Evolutionary conservation across 2,329 filamentous ascomycete genomes (phyloP).

Genomic region (Mycosphaerelloides madeirae): DNA sequence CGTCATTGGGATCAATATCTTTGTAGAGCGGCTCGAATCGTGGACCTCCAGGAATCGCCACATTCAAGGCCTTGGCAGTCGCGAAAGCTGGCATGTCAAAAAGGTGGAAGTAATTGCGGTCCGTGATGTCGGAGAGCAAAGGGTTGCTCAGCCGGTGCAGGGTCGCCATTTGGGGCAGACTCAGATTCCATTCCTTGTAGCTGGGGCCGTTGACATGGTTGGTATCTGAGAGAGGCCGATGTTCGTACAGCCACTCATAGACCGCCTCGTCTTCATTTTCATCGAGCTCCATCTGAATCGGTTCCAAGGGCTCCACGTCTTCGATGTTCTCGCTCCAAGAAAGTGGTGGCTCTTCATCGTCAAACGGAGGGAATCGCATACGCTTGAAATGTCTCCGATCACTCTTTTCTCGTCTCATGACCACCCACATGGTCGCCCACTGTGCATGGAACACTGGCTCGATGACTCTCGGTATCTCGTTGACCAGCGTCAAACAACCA

Average conservation of each 20-base stretch:
- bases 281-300: slow-evolving; percentile 97
- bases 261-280: slow-evolving; percentile 88
- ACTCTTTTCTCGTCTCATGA: slow-evolving; percentile 96
- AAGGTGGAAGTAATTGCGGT: slow-evolving; percentile 97
- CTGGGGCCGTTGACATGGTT: slow-evolving; percentile 92
- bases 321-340: slow-evolving; percentile 99
- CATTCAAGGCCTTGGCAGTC: slow-evolving; percentile 93
- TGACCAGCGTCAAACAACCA: slow-evolving; percentile 92
- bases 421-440: slow-evolving; percentile 99
- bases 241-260: slow-evolving; percentile 97
- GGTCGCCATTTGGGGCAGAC: slow-evolving; percentile 90
- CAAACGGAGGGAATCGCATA: slow-evolving; percentile 97
- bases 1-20: slow-evolving; percentile 96
- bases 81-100: slow-evolving; percentile 94
- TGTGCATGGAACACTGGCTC: slow-evolving; percentile 97
- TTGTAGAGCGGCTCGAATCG: slow-evolving; percentile 97
- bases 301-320: slow-evolving; percentile 93
- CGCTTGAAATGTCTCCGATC: slow-evolving; percentile 94
- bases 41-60: slow-evolving; percentile 94
- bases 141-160: slow-evolving; percentile 88
- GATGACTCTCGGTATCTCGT: slow-evolving; percentile 93
- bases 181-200: slow-evolving; percentile 93
- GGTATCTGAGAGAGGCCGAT: slow-evolving; percentile 83
- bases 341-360: slow-evolving; percentile 94
- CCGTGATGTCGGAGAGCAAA: slow-evolving; percentile 82